These are phyloP conservation scores for Pelargonium myrrhifolium DNA, from an alignment of 441 rosid genomes.

Conservation along the genomic window DNA sequence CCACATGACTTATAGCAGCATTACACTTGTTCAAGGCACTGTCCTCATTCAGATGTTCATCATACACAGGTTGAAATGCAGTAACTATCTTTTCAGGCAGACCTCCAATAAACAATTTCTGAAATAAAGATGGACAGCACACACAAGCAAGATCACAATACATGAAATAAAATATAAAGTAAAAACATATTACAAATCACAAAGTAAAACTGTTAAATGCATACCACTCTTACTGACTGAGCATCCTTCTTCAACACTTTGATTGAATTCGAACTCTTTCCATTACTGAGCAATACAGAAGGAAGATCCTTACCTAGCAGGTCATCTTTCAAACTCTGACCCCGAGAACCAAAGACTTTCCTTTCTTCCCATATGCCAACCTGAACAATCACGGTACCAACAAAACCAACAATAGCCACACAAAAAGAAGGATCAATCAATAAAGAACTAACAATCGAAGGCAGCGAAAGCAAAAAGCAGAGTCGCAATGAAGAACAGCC, in stretches of 20 bases:
- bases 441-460: neutral
- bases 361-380: constrained; percentile 80
- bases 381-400: constrained; percentile 20
- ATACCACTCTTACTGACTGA: constrained; percentile 52
- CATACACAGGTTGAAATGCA: constrained; percentile 55
- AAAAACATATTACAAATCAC: constrained; percentile 1
- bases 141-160: neutral
- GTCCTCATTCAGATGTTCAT: constrained; percentile 47
- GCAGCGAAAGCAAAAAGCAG: neutral
- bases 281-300: constrained; percentile 35
- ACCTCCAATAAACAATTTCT: constrained; percentile 66
- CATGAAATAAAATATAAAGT: neutral
- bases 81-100: constrained; percentile 60
- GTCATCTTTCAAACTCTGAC: constrained; percentile 66
- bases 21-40: constrained; percentile 41
- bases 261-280: constrained; percentile 52
- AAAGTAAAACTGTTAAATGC: constrained; percentile 19
- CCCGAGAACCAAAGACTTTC: constrained; percentile 77
- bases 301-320: constrained; percentile 51
- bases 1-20: constrained; percentile 31
- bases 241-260: constrained; percentile 68
- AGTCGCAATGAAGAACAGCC: too few species aligned
- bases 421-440: neutral
- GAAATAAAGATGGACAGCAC: constrained; percentile 27
- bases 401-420: constrained; percentile 3